Conservation (phyloP, 2,329 filamentous ascomycete species). For the Diaporthe eres region DNA sequence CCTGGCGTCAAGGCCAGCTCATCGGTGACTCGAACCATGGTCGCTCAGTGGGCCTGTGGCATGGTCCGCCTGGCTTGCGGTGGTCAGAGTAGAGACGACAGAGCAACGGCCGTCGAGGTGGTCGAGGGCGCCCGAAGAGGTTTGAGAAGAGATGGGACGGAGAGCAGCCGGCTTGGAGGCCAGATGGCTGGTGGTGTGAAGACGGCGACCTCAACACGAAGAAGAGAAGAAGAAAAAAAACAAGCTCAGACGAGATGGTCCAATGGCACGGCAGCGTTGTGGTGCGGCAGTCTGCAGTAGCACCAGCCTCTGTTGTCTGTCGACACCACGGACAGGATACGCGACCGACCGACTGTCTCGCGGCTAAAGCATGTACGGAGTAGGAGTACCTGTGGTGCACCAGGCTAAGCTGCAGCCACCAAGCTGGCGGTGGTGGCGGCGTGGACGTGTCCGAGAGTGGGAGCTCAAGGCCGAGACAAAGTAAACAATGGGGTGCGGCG, state of each 20-base stretch:
- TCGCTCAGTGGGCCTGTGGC: slow-evolving; percentile 59
- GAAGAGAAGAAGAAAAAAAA: slow-evolving; percentile 21
- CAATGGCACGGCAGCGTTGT: slow-evolving; percentile 39
- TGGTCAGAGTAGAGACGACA: slow-evolving; percentile 20
- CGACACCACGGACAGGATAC: slow-evolving; percentile 24
- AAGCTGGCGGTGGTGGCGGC: slow-evolving; percentile 18
- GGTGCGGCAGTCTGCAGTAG: slow-evolving; percentile 42
- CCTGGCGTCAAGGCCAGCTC: slow-evolving; percentile 85
- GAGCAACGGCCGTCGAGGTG: slow-evolving; percentile 27
- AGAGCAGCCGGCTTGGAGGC: slow-evolving; percentile 26
- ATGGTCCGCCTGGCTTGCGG: slow-evolving; percentile 49
- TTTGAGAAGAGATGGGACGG: slow-evolving; percentile 30
- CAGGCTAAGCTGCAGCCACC: slow-evolving; percentile 36
- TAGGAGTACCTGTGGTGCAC: slow-evolving; percentile 23
- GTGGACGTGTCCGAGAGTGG: slow-evolving; percentile 15
- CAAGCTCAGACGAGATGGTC: slow-evolving; percentile 32
- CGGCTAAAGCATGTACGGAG: slow-evolving; percentile 10
- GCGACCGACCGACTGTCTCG: slow-evolving; percentile 28
- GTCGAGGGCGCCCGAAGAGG: slow-evolving; percentile 21
- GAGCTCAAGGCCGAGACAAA: slow-evolving; percentile 32
- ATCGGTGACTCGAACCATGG: slow-evolving; percentile 87
- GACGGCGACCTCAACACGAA: slow-evolving; percentile 29
- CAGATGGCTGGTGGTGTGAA: slow-evolving; percentile 21
- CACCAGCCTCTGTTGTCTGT: slow-evolving; percentile 31
- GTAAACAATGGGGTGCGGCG: slow-evolving; percentile 30